Conservation (phyloP, 2,329 filamentous ascomycete genomes). For the Clonostachys rhizophaga region DNA sequence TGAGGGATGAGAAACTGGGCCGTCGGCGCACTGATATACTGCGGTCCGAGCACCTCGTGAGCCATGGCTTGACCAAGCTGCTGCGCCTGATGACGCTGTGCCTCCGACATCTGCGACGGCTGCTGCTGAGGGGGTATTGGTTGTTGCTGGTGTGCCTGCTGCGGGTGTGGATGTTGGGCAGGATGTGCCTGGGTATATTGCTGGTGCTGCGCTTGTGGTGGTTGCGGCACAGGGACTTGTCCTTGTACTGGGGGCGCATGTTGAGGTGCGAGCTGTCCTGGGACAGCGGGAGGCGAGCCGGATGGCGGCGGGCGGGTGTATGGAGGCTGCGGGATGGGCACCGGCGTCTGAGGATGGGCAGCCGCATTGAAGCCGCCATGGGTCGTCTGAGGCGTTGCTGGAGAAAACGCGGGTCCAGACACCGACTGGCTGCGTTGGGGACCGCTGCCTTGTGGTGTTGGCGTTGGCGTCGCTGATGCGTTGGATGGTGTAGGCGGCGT, state of each 20-base stretch:
- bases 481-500: slow-evolving; percentile 10
- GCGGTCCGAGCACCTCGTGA: slow-evolving; percentile 57
- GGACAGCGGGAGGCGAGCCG: slow-evolving; percentile 1
- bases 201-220: slow-evolving; percentile 1
- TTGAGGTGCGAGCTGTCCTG: slow-evolving; percentile 1
- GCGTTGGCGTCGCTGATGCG: not conserved
- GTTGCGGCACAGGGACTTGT: slow-evolving; percentile 5
- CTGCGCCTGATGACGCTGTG: slow-evolving; percentile 35
- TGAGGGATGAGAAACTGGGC: slow-evolving; percentile 67
- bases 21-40: slow-evolving; percentile 56
- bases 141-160: slow-evolving; percentile 5
- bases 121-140: slow-evolving; percentile 10
- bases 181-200: slow-evolving; percentile 5
- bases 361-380: slow-evolving; percentile 15
- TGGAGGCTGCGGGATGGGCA: slow-evolving; percentile 25
- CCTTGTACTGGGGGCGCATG: too few species aligned
- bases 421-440: slow-evolving; percentile 6
- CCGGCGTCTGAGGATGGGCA: slow-evolving; percentile 26
- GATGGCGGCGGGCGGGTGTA: slow-evolving; percentile 10
- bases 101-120: slow-evolving; percentile 14
- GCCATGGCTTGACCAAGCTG: slow-evolving; percentile 52
- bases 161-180: not conserved
- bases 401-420: slow-evolving; percentile 42
- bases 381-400: slow-evolving; percentile 34
- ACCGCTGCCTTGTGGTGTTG: too few species aligned